These are phyloP conservation scores for Paradendryphiella salina DNA, from an alignment of 2,329 filamentous ascomycete species.

Conservation along the genomic window DNA sequence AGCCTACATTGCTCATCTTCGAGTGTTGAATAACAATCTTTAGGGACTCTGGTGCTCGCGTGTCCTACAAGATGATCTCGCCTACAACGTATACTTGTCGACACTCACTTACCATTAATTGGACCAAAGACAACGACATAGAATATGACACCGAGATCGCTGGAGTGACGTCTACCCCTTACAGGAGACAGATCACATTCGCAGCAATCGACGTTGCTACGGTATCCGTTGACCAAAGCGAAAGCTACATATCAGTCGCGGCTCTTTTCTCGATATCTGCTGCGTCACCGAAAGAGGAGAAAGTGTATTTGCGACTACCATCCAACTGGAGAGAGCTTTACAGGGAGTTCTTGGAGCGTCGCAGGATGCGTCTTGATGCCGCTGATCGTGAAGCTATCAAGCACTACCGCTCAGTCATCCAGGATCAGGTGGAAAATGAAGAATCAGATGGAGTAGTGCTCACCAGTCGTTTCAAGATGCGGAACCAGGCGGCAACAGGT, in stretches of 20 bases:
- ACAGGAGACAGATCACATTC: conserved; percentile 59
- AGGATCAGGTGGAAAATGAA: conserved; percentile 63
- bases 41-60: conserved; percentile 70
- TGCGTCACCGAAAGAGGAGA: conserved; percentile 80
- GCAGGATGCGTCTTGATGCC: conserved; percentile 70
- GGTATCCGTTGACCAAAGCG: conserved; percentile 77
- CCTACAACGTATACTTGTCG: conserved; percentile 74
- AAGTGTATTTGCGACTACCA: conserved; percentile 76
- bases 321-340: conserved; percentile 83
- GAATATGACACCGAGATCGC: conserved; percentile 50
- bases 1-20: background rate
- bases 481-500: conserved; percentile 37
- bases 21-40: background rate
- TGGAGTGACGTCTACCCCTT: conserved; percentile 52
- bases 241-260: conserved; percentile 79
- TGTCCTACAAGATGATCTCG: conserved; percentile 72
- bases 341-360: conserved; percentile 72
- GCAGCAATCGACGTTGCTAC: conserved; percentile 77
- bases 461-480: conserved; percentile 69
- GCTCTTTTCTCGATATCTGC: conserved; percentile 82
- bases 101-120: conserved; percentile 73
- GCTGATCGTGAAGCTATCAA: conserved; percentile 70
- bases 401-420: conserved; percentile 70
- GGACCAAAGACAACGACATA: conserved; percentile 72
- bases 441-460: conserved; percentile 64